Base-by-base conservation (phyloP, 148 eudicot species). In the Rhododendron ovatum region DNA sequence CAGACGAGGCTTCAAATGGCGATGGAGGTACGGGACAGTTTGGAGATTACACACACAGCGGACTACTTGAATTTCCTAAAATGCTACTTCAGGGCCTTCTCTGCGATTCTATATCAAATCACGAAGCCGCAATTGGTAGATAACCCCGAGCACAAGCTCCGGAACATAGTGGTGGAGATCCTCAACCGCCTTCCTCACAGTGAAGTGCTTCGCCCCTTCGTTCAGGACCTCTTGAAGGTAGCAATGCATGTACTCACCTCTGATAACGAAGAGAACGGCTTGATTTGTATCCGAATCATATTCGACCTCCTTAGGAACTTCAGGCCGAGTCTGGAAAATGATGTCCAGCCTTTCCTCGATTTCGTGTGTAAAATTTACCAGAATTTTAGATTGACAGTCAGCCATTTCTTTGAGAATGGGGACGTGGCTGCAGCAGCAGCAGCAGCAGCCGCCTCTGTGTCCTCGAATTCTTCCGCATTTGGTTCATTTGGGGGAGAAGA, bases 61-160 rank as follows among this genome's bases (percentile, higher is more conserved):
- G 99, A 96, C 92, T 96, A 96, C 91, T 91, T 96, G 89, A 96
- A 96, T 93, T 96, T 96, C 94, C 88, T 96, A 28, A 94, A 92
- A 90, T 95, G 92, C 87, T 96, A 96, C 87, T 96, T 96, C 74
- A 90, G 98, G 82, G 92, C 99, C 3, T 96, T 96, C 86, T 96
- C 98, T 0, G 94, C 85, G 18, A 92, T 96, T 86, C 89, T 96
- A 3, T 93, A 90, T 85, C 94, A 96, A 73, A 91, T 93, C 50
- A 96, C 99, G 14, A 95, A 94, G 92, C 99, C 99, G 17, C 99
- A 96, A 86, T 96, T 91, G 61, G 87, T 91, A 2, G 98, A 96
- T 85, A 96, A 92, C 75, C 92, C 90, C 2, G 99, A 96, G 83
- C 99, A 96, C 92, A 95, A 95, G 90, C 94, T 96, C 22, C 90